Base-by-base conservation (phyloP, 345 rosid species). In the Rhodamnia argentea region DNA sequence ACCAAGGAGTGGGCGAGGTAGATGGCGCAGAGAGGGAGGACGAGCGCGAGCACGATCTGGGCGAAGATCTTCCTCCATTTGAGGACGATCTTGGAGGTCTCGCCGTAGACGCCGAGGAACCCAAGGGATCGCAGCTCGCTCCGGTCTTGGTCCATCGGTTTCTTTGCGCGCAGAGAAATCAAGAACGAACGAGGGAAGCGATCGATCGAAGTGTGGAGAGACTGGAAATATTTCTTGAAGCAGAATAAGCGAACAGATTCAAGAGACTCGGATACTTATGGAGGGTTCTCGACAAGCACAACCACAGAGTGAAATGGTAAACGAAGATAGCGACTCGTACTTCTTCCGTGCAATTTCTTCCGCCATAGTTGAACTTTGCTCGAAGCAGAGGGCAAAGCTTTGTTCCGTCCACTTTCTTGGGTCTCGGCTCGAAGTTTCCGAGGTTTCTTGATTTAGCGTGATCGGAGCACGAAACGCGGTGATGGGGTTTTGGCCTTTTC, bases 11-110 rank as follows among this genome's bases (percentile, higher is more conserved):
- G 90, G 51, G 86, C 89, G 0, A 93, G 84, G 87, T 86, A 85
- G 89, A 92, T 87, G 89, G 90, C 58, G 32, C 91, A 83, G 53
- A 94, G 88, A 42, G 95, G 96, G 85, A 93, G 89, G 60, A 93
- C 88, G 3, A 94, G 59, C 82, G 92, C 64, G 0, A 93, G 88
- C 2, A 93, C 90, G 37, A 93, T 92, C 40, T 89, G 91, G 84
- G 85, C 37, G 90, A 94, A 93, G 87, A 93, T 89, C 89, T 88
- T 91, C 82, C 84, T 87, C 91, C 90, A 89, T 74, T 89, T 70
- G 83, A 86, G 89, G 84, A 94, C 89, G 86, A 91, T 88, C 82
- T 87, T 89, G 88, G 83, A 88, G 7, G 95, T 87, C 83, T 94
- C 91, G 29, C 82, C 86, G 87, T 84, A 84, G 74, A 89, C 89